Evolutionary conservation across 805 yeast genomes (phyloP), one percentile per base, ranked within the genome.

Genomic region (Saccharomycopsis javanensis): DNA sequence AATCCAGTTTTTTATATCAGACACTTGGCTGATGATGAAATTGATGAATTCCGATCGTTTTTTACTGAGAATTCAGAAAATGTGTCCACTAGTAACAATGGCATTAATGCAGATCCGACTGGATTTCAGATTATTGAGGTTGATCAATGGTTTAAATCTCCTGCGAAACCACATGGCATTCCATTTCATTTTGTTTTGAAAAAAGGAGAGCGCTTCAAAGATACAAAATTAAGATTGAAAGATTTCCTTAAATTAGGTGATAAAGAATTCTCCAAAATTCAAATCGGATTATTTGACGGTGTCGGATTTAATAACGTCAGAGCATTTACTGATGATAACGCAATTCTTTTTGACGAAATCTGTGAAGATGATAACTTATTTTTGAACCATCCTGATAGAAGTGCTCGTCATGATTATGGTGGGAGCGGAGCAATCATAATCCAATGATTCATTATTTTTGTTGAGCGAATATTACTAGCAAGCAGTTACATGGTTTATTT

Each of bases 361-460:
- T 69, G 73, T 16, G 72, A 74, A 8, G 74, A 74, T 50, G 83
- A 79, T 58, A 76, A 75, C 33, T 71, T 94, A 54, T 95, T 91
- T 28, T 73, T 94, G 66, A 97, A 94, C 66, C 96, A 88, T 65
- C 90, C 94, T 1, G 97, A 89, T 67, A 79, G 94, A 65, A 74
- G 82, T 46, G 78, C 83, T n/a, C 76, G 79, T 35, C 50, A 37
- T 56, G 75, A 72, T 5, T 66, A 78, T 6, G 71, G 71, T 2
- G 75, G 74, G 60, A 83, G 80, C 65, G 77, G 83, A 57, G 83
- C 86, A 20, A 83, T 83, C 69, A 76, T 77, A 53, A 81, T 82
- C 57, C 80, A 54, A 30, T 54, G 37, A 54, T 15, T 5, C 5
- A 16, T 50, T 16, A 8, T 50, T 50, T 31, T 50, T 31, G 10